Base-by-base conservation (phyloP, 805 yeast genomes). In the Yarrowia keelungensis region DNA sequence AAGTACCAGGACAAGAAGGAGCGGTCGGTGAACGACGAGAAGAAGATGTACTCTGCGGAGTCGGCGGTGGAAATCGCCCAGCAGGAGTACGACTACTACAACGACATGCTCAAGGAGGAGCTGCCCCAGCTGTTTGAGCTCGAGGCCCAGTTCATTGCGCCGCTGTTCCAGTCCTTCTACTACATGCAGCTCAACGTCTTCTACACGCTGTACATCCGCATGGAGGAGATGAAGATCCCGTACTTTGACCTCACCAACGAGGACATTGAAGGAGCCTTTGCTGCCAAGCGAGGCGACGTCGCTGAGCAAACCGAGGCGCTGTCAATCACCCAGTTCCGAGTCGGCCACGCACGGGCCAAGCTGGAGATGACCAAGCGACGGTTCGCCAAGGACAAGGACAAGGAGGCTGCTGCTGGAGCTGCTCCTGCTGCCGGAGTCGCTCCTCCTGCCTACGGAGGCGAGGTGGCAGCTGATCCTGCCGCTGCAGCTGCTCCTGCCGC, bases 101-200 rank as follows among this genome's bases (percentile, higher is more conserved):
- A 95, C 79, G 96, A 95, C 71, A 87, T 95, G 91, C 83, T 96
- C 79, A 94, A 93, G 80, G 86, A 84, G 46, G 98, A 95, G 79
- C 82, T 95, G 70, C 99, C 99, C 26, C 81, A 90, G 53, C 82
- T 95, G 76, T 95, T 95, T 79, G 87, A 86, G 74, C 83, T 95
- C 79, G 97, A 95, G 79, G 90, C 92, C 5, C 95, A 92, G 75
- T 92, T 95, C 77, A 93, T 95, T 76, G 89, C 88, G 76, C 99
- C 99, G 19, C 82, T 95, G 74, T 95, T 95, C 80, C 95, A 94
- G 74, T 89, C 96, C 68, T 89, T 95, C 79, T 95, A 95, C 81
- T 95, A 87, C 83, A 95, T 95, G 98, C 99, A 95, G 82, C 85
- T 95, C 82, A 95, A 95, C 81, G 92, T 95, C 69, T 95, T 93